These are phyloP conservation scores for Osmanthus fragrans DNA, from an alignment of 257 asterid species.

Conservation along the genomic window DNA sequence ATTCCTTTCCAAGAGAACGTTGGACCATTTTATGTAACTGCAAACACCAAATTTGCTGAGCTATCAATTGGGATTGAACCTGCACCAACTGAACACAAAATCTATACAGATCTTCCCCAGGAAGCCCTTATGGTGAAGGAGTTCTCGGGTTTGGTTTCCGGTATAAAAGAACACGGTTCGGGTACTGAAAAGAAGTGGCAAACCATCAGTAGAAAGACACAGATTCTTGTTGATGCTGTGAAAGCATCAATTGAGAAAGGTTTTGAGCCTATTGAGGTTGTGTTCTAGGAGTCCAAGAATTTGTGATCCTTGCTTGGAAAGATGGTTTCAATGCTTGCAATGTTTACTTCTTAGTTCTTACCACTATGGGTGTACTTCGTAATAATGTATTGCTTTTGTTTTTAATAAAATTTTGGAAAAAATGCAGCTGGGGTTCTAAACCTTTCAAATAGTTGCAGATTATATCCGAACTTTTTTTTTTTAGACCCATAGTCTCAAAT, in stretches of 20 bases:
- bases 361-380: background rate
- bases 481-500: too few species aligned
- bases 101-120: slow-evolving; percentile 61
- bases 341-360: background rate
- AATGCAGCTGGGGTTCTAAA: too few species aligned
- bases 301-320: background rate
- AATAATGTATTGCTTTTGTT: background rate
- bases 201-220: slow-evolving; percentile 60
- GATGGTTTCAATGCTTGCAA: background rate
- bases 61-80: slow-evolving; percentile 40
- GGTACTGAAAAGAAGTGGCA: slow-evolving; percentile 62
- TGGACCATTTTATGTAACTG: slow-evolving; percentile 37
- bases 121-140: slow-evolving; percentile 74
- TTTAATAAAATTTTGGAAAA: background rate
- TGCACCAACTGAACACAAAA: slow-evolving; percentile 40
- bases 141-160: slow-evolving; percentile 48
- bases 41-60: slow-evolving; percentile 37
- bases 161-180: slow-evolving; percentile 33
- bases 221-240: slow-evolving; percentile 65
- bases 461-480: too few species aligned
- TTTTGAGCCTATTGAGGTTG: slow-evolving; percentile 46
- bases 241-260: slow-evolving; percentile 62
- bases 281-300: background rate
- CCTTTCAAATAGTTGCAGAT: too few species aligned
- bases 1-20: slow-evolving; percentile 55